phyloP scores from a whole-genome alignment of 179 eudicot species.

The Spergularia azorica region DNA sequence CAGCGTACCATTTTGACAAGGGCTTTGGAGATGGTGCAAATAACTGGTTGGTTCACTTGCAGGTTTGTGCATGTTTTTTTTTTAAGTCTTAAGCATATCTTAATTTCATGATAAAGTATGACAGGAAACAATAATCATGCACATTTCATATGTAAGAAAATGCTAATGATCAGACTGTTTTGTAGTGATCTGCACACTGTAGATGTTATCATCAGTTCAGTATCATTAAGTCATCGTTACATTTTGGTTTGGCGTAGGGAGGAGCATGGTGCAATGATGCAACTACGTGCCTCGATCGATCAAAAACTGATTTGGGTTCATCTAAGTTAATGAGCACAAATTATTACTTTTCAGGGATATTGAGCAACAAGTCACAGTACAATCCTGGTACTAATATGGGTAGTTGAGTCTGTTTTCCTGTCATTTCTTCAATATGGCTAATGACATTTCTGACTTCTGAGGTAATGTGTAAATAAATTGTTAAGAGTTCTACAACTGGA shows the following conservation, averaged over 20 bases:
- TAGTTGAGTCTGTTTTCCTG: neutral
- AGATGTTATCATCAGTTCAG: no score
- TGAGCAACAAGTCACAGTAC: conserved; percentile 34
- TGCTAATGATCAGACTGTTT: no score
- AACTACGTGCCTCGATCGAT: conserved; percentile 34
- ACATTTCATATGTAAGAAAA: no score
- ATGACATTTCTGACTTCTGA: neutral
- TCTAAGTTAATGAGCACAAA: conserved; percentile 39
- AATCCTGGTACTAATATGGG: conserved; percentile 38
- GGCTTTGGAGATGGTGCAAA: conserved; percentile 55
- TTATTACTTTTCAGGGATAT: conserved; percentile 47
- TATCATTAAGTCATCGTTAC: neutral
- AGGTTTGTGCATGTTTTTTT: conserved; percentile 24
- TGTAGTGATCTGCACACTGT: no score
- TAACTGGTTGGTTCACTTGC: conserved; percentile 58
- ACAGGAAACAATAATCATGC: no score
- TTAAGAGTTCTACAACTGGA: conserved; percentile 79
- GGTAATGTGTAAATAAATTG: neutral
- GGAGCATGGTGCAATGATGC: conserved; percentile 54
- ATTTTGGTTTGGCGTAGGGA: conserved; percentile 30
- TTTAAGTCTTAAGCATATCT: neutral
- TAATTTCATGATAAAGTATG: no score
- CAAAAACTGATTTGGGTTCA: conserved; percentile 38
- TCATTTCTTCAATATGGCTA: neutral
- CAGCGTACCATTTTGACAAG: conserved; percentile 60